Base-by-base conservation (phyloP, 208 protist species). In the Trypanosoma avium region DNA sequence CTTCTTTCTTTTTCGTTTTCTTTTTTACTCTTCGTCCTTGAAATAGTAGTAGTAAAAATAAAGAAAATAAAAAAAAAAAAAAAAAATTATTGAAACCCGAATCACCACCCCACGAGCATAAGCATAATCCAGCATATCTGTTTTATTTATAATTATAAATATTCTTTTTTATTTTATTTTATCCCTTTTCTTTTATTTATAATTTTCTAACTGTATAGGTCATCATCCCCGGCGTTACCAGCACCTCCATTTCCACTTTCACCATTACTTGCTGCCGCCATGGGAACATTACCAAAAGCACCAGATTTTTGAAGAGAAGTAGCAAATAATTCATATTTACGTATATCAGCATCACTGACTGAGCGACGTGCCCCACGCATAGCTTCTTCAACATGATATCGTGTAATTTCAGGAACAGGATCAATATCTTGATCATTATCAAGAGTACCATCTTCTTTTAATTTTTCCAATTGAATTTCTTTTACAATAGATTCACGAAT, bases 301-400 rank as follows among this genome's bases (percentile, higher is more conserved):
- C 86, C 62, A 10, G 79, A 72, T 70, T 94, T 81, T 65, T 94
- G 84, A 52, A 97, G 73, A 2, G 84, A 86, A 7, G 83, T 86
- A 57, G 83, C 84, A 82, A 98, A 98, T 72, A 96, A 84, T 56
- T 98, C 90, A 70, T 98, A 98, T 32, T 83, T 85, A 27, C 81
- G 78, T 30, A 98, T 87, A 62, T 98, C 94, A 19, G 90, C 76
- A 54, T 96, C 89, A 53, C 85, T 90, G 47, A 98, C 96, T 61
- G 92, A 97, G 61, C 89, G 87, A 53, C 94, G 77, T 9, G 93
- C 88, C 21, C 82, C 80, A 26, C 72, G 79, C 84, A 98, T 93
- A 24, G 97, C 88, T 61, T 97, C 84, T 71, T 95, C 92, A 19
- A 98, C 84, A 73, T 98, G 96, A 33, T 57, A 63, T 19, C 84